phyloP scores from a whole-genome alignment of 345 rosid species.

The Citrus maxima region DNA sequence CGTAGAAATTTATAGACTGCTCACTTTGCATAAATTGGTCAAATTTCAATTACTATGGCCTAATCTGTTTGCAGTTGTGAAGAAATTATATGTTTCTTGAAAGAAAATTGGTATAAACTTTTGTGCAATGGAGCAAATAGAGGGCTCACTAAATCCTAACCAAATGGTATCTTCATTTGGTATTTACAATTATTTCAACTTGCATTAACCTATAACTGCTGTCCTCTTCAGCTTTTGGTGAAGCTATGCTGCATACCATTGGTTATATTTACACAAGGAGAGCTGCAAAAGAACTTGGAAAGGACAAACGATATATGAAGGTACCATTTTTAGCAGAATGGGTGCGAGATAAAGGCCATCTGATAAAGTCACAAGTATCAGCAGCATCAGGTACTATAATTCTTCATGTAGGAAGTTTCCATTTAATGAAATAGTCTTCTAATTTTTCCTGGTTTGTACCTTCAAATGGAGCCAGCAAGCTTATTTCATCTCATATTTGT shows the following conservation, averaged over 20 bases:
- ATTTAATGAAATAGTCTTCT: not conserved
- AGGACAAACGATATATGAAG: constrained; percentile 77
- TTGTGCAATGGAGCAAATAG: too few relatives aligned
- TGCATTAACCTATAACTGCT: constrained; percentile 6
- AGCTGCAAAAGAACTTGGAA: constrained; percentile 89
- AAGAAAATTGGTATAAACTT: not conserved
- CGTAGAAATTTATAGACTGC: not conserved
- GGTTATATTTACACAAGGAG: constrained; percentile 92
- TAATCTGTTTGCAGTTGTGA: not conserved
- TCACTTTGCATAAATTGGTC: not conserved
- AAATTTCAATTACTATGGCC: not conserved
- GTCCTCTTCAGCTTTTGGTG: constrained; percentile 74
- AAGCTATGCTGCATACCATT: constrained; percentile 92
- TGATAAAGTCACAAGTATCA: constrained; percentile 86
- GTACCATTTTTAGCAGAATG: constrained; percentile 97
- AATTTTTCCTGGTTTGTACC: not conserved
- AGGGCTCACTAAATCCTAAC: not conserved
- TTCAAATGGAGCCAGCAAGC: not conserved
- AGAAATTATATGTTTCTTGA: not conserved
- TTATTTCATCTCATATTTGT: constrained; percentile 7
- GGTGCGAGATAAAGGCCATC: constrained; percentile 98
- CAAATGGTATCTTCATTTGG: not conserved
- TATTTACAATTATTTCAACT: not conserved
- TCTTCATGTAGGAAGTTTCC: not conserved
- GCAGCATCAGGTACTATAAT: constrained; percentile 79